Evolutionary conservation across 2,329 filamentous ascomycete genomes (phyloP).

Genomic region (Colletotrichum sp.): DNA sequence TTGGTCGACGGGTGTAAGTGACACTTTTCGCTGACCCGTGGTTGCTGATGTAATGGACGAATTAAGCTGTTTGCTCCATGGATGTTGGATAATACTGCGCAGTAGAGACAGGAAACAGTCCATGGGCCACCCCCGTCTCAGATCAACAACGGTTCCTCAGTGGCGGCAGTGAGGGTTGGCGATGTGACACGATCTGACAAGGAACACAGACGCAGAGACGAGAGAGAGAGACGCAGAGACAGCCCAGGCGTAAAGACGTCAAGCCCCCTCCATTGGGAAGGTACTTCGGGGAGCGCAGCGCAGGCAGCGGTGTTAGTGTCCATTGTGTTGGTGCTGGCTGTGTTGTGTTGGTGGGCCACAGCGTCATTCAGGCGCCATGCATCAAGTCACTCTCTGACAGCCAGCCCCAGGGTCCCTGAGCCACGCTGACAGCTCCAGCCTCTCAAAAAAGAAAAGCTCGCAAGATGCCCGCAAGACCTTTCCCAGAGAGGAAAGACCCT

Average conservation of each 20-base stretch:
- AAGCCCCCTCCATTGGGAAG: not conserved
- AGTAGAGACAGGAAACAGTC: not conserved
- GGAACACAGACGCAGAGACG: not conserved
- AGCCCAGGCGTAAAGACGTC: not conserved
- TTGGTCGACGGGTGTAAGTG: not conserved
- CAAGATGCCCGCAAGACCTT: not conserved
- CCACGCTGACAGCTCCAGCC: not conserved
- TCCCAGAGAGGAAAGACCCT: not conserved
- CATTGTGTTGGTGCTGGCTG: not conserved
- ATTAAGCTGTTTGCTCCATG: not conserved
- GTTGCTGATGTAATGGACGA: not conserved
- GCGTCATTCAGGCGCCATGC: not conserved
- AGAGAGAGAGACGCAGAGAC: not conserved
- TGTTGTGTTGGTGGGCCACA: not conserved
- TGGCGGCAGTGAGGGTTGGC: not conserved
- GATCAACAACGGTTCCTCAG: not conserved
- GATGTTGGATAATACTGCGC: not conserved
- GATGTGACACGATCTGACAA: conserved; percentile 9
- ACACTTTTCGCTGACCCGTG: not conserved
- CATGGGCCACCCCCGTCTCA: not conserved
- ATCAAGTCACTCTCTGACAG: not conserved
- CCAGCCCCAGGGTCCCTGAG: not conserved
- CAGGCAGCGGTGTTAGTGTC: not conserved
- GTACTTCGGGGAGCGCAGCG: not conserved
- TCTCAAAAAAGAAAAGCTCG: not conserved